Conservation (phyloP, 306 rosid genomes). For the Casuarina cunninghamiana region DNA sequence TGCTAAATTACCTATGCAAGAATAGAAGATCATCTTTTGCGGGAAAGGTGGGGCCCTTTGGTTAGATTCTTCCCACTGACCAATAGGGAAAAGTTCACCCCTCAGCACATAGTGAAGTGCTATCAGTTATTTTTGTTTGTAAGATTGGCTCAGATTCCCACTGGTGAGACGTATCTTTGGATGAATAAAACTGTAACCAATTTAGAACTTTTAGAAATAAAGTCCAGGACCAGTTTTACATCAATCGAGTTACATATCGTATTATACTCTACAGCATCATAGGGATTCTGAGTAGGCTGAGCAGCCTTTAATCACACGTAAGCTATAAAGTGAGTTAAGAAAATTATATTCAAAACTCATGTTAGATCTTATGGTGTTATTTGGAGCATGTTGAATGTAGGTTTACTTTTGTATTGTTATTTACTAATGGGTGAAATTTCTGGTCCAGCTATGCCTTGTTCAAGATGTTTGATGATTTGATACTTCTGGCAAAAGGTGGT, state of each 20-base stretch:
- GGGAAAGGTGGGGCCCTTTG: neutral
- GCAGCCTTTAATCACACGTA: neutral
- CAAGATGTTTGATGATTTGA: conserved; percentile 95
- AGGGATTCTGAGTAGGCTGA: neutral
- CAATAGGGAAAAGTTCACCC: neutral
- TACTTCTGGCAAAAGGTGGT: conserved; percentile 99
- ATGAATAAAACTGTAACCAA: neutral
- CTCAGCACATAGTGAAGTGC: neutral
- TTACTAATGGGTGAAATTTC: conserved; percentile 27
- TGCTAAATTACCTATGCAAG: neutral
- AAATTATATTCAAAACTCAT: conserved; percentile 14
- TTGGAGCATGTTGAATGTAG: neutral
- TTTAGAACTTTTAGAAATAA: neutral
- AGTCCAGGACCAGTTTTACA: neutral
- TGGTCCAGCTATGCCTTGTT: conserved; percentile 83
- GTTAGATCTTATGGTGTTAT: conserved; percentile 1
- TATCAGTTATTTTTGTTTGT: neutral
- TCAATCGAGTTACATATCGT: neutral
- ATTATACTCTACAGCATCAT: neutral
- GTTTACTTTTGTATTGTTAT: conserved; percentile 10
- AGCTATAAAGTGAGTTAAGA: neutral
- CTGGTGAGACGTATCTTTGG: neutral
- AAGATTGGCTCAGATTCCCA: neutral
- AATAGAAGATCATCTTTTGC: neutral
- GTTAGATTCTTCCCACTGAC: neutral